Evolutionary conservation across 1,139 yeast species (phyloP), one percentile per base, ranked within the genome.

Genomic region (Hansenula lynferdii): DNA sequence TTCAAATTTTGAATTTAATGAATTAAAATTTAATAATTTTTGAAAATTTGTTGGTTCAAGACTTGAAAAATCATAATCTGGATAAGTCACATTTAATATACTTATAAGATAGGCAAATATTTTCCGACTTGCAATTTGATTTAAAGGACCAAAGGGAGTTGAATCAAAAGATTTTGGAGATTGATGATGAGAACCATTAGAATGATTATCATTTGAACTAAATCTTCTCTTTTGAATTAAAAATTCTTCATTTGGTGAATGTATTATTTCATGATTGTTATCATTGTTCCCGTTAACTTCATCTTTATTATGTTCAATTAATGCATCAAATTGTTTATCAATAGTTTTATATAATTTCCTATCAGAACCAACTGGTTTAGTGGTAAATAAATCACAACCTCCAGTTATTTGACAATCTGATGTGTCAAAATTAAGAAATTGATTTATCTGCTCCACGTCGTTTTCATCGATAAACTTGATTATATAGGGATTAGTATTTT

Each of bases 81-180:
- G 97, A 57, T 86, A 92, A 2, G 95, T 82, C 10, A 95, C 86
- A 60, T 92, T 92, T 39, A 92, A 69, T 27, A 92, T 90, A 2
- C 95, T 94, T 43, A 92, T 85, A 40, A 92, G 67, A 58, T 90
- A 86, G 0, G 97, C 94, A 68, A 92, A 92, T 1, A 92, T 82
- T 60, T 86, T 82, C 48, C 96, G 75, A 24, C 95, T 84, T 1
- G 95, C 79, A 6, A 83, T 77, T 50, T 82, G 84, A 54, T 83
- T 85, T 35, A 92, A 70, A 0, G 97, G 96, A 0, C 98, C 99
- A 65, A 92, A 92, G 1, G 98, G 98, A 1, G 96, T 86, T 26
- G 70, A 71, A 40, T 75, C 80, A 29, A 40, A 37, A 20, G 58
- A 45, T 32, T 42, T 41, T 42, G 50, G 58, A 28, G 24, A 25